Evolutionary conservation across 192 early-diverging fungal genomes (phyloP).

Genomic region (Helicostylum pulchrum): DNA sequence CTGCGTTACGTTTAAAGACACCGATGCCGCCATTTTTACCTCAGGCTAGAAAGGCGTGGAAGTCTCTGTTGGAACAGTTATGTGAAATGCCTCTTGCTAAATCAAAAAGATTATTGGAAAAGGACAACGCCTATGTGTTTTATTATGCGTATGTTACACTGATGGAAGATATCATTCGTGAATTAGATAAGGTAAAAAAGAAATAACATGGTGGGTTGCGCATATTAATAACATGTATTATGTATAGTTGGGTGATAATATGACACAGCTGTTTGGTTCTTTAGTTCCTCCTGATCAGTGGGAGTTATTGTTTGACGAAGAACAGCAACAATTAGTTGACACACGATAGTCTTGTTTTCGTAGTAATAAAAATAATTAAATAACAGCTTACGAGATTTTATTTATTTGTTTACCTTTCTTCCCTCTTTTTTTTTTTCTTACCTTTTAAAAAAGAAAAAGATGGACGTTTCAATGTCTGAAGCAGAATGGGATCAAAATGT

Average conservation of each 20-base stretch:
- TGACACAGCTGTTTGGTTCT: constrained; percentile 34
- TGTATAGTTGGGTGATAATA: constrained; percentile 30
- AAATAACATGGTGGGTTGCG: no score
- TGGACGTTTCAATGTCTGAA: constrained; percentile 3
- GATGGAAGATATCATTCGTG: constrained; percentile 76
- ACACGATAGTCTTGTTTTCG: no score
- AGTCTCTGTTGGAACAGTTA: constrained; percentile 57
- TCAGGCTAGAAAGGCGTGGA: constrained; percentile 62
- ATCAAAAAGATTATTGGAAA: constrained; percentile 40
- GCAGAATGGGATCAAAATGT: constrained; percentile 32
- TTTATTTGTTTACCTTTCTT: not conserved
- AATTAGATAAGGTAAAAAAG: constrained; percentile 56
- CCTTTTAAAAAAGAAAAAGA: not conserved
- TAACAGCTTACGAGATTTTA: not conserved
- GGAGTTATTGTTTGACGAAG: constrained; percentile 29
- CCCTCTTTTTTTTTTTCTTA: not conserved
- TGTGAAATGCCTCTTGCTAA: constrained; percentile 51
- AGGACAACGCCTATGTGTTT: constrained; percentile 67
- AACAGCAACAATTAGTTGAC: not conserved
- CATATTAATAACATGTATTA: not conserved
- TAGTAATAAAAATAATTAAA: no score
- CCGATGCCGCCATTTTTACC: constrained; percentile 80
- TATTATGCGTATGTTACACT: constrained; percentile 78
- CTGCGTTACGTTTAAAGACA: constrained; percentile 77
- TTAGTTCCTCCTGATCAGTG: constrained; percentile 35